Conservation (phyloP, 2,329 filamentous ascomycete genomes). For the Ophiostoma ips region DNA sequence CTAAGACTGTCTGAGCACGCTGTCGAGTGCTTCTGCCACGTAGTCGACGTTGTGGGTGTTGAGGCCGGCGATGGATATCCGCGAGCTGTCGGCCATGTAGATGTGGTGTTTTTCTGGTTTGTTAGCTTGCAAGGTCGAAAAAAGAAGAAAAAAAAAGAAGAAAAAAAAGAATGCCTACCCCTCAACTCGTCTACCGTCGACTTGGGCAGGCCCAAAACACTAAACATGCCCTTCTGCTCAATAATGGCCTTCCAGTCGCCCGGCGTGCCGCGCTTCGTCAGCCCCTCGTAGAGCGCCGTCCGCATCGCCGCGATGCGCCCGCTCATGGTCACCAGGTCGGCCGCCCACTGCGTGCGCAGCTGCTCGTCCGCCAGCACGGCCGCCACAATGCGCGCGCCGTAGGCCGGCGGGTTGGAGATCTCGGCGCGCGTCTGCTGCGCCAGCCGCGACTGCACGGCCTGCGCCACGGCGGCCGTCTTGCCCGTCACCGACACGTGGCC, state of each 20-base stretch:
- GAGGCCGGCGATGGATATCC: conserved; percentile 96
- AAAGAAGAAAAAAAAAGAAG: too few relatives aligned
- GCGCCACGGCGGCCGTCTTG: conserved; percentile 40
- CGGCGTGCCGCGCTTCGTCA: conserved; percentile 74
- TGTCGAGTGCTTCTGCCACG: conserved; percentile 74
- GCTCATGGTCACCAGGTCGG: conserved; percentile 83
- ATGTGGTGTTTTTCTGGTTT: conserved; percentile 47
- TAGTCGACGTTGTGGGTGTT: conserved; percentile 89
- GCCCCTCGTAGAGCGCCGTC: conserved; percentile 57
- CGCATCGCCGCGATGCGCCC: conserved; percentile 92
- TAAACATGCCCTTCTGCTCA: conserved; percentile 99
- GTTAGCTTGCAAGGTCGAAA: too few relatives aligned
- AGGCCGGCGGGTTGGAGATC: conserved; percentile 92
- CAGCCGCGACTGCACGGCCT: conserved; percentile 70
- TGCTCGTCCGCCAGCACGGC: conserved; percentile 67
- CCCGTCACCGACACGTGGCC: conserved; percentile 60
- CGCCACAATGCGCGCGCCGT: conserved; percentile 80
- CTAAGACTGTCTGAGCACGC: not conserved
- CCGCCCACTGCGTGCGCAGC: conserved; percentile 85
- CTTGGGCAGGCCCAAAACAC: conserved; percentile 70
- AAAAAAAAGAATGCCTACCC: too few relatives aligned
- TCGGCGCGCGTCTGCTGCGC: conserved; percentile 91
- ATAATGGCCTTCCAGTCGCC: conserved; percentile 96
- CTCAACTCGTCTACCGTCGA: conserved; percentile 58
- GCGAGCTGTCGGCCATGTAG: conserved; percentile 95